Conservation (phyloP, 495 filamentous ascomycete species). For the Melanomma pulvis-pyrius region DNA sequence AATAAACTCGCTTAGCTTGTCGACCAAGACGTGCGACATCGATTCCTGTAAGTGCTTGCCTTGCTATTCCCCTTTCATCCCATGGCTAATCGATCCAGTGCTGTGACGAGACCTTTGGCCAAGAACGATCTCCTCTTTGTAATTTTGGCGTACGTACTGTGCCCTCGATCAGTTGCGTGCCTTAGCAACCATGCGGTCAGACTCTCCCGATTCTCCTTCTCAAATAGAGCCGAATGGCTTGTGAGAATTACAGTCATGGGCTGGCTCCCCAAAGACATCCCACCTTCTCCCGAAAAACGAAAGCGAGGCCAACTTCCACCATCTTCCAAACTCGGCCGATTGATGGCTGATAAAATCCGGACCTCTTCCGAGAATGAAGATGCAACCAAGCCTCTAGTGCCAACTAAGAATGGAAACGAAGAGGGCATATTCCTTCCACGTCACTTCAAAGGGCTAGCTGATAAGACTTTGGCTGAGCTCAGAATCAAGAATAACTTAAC, state of each 20-base stretch:
- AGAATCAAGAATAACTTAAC: neutral
- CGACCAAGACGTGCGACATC: slow-evolving; percentile 15
- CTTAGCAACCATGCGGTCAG: slow-evolving; percentile 13
- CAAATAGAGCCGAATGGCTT: slow-evolving; percentile 5
- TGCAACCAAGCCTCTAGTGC: too few relatives aligned
- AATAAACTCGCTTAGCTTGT: slow-evolving; percentile 7
- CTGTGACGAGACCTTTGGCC: neutral
- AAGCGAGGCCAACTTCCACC: neutral
- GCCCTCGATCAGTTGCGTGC: slow-evolving; percentile 3
- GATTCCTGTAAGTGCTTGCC: slow-evolving; percentile 3
- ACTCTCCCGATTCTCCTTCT: slow-evolving; percentile 9
- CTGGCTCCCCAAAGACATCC: neutral
- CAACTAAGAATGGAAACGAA: neutral
- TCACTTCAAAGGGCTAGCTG: neutral
- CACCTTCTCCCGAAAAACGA: neutral
- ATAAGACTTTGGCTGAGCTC: neutral
- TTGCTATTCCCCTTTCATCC: neutral
- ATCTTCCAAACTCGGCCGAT: neutral
- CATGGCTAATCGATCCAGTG: neutral
- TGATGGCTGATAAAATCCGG: too few relatives aligned
- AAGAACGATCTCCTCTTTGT: neutral
- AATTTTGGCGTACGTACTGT: slow-evolving; percentile 12
- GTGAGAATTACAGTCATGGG: slow-evolving; percentile 10
- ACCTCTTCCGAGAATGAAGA: neutral
- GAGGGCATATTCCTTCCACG: neutral